phyloP scores from a whole-genome alignment of 2,329 filamentous ascomycete species.

The Ciborinia camelliae region DNA sequence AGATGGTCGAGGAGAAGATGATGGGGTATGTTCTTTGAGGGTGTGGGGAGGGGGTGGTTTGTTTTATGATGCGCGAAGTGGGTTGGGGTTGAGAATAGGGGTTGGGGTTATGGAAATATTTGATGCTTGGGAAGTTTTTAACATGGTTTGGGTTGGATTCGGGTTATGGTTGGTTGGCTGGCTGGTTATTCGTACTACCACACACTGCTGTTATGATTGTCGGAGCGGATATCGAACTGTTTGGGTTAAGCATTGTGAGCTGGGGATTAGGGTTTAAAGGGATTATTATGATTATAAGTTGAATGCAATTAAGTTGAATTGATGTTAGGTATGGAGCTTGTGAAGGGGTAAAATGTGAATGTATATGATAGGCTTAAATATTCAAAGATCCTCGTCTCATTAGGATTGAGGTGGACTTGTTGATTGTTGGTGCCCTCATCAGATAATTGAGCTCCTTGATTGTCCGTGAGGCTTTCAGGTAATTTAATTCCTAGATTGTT shows the following conservation, averaged over 20 bases:
- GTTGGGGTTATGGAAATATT: not conserved
- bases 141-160: not conserved
- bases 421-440: too few relatives aligned
- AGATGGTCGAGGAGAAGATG: slow-evolving; percentile 2
- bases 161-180: not conserved
- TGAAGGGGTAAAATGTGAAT: too few relatives aligned
- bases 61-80: not conserved
- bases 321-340: too few relatives aligned
- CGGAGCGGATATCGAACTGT: not conserved
- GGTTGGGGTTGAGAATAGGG: not conserved
- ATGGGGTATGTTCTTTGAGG: not conserved
- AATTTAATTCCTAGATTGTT: too few relatives aligned
- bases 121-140: not conserved
- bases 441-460: too few relatives aligned
- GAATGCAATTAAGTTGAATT: too few relatives aligned
- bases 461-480: too few relatives aligned
- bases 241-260: not conserved
- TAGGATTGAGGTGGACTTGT: too few relatives aligned
- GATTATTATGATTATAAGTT: too few relatives aligned
- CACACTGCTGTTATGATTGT: not conserved
- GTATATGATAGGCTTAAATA: too few relatives aligned
- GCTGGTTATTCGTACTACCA: not conserved
- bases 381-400: too few relatives aligned
- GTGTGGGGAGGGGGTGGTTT: not conserved
- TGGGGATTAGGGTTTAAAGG: not conserved